Percentiles rank a stretch among this genome's conserved stretches.
Conservation (phyloP, 371 early-diverging fungal species). For the Parasitella parasitica region DNA sequence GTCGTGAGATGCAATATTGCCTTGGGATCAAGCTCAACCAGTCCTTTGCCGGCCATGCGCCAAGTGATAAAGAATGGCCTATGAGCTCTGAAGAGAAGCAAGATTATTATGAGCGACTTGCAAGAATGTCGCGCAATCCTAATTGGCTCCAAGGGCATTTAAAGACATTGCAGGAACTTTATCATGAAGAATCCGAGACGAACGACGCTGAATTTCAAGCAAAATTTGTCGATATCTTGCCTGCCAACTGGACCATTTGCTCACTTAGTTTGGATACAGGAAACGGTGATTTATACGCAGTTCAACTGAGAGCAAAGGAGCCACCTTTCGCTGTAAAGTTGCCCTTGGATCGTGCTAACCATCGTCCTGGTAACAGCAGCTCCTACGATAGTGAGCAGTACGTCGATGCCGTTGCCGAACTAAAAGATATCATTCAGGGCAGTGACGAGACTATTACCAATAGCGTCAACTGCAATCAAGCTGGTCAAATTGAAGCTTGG, state of each 20-base stretch:
- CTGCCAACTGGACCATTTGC: constrained; percentile 68
- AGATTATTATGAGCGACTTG: not conserved
- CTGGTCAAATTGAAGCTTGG: constrained; percentile 72
- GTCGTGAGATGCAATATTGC: constrained; percentile 56
- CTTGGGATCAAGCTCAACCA: constrained; percentile 1
- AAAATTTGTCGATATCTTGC: constrained; percentile 58
- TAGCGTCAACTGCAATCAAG: constrained; percentile 38
- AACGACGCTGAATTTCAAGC: constrained; percentile 42
- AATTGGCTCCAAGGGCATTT: constrained; percentile 35
- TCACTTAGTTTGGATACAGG: constrained; percentile 70
- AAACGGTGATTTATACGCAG: constrained; percentile 64
- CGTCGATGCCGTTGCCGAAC: constrained; percentile 37
- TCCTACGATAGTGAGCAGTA: constrained; percentile 9
- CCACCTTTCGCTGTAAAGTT: constrained; percentile 69
- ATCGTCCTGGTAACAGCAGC: constrained; percentile 25
- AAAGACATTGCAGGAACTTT: constrained; percentile 27
- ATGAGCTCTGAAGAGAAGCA: not conserved
- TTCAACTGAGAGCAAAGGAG: constrained; percentile 50
- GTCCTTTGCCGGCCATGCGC: not conserved
- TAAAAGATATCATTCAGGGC: constrained; percentile 56
- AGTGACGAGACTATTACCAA: constrained; percentile 56
- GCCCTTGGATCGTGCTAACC: constrained; percentile 62
- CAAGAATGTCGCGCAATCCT: not conserved
- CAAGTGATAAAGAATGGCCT: constrained; percentile 35
- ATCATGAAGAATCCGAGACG: constrained; percentile 36